Evolutionary conservation across 306 rosid genomes (phyloP), one percentile per base, ranked within the genome.

Genomic region (Prinsepia uniflora): DNA sequence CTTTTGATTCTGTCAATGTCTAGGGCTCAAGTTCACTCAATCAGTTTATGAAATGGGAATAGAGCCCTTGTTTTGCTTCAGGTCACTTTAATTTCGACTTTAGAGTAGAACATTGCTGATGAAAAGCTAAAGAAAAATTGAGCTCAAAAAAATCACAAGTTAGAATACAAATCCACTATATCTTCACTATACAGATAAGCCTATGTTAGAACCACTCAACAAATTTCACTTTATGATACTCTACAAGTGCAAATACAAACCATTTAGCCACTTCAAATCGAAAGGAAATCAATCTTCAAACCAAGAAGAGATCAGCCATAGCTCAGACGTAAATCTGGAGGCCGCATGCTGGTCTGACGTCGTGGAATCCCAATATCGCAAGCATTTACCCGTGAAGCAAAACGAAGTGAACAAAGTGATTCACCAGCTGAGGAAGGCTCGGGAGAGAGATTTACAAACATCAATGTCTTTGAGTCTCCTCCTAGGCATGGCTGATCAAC

Each of bases 301-400:
- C 40, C 17, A 72, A 30, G 36, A 30, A 30, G 36, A 57, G 57
- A 80, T 89, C 76, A 86, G 81, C 79, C 88, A 41, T 84, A 90
- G 88, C 90, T 90, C 80, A 82, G 52, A 77, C 96, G 89, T 62
- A 85, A 75, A 42, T 89, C 96, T 6, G 79, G 61, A 20, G 80
- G 77, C 11, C 92, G 93, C 9, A 67, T 72, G 58, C 71, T 81
- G 77, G 91, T 87, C 76, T 87, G 90, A 55, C 98, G 86, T 4
- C 98, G 97, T n/a, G 98, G 95, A 53, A 86, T 80, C 15, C 97
- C 98, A 8, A 94, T 94, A 75, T 94, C 98, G 3, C 98, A 94
- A 65, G 98, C 97, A 50, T 94, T 94, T 1, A 94, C 98, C 49
- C 98, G 86, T 48, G 98, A 84, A 5, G 98, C 97, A 4, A 94